Percentiles rank a stretch among this genome's conserved stretches.
phyloP scores from a whole-genome alignment of 495 filamentous ascomycete species.

The Talaromyces ruber region DNA sequence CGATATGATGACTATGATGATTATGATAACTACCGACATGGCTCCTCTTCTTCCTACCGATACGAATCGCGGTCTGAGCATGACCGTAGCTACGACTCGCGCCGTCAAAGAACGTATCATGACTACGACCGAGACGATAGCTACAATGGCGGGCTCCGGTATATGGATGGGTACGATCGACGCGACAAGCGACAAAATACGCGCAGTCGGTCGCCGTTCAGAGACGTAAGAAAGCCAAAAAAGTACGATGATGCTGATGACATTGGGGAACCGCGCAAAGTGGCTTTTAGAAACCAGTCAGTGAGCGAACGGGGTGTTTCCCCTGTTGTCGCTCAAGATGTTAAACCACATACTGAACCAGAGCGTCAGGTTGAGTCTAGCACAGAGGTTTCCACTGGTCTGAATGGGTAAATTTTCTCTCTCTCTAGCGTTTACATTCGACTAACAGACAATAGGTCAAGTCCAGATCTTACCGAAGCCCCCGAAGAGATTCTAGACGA shows the following conservation, averaged over 20 bases:
- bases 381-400: conserved; percentile 9
- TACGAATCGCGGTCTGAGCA: conserved; percentile 29
- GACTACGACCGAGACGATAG: conserved; percentile 57
- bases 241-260: conserved; percentile 26
- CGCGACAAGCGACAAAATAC: conserved; percentile 57
- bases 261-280: conserved; percentile 18
- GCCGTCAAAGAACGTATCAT: conserved; percentile 44
- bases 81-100: conserved; percentile 18
- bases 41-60: conserved; percentile 29
- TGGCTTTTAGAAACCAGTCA: conserved; percentile 48
- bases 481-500: conserved; percentile 55
- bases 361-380: conserved; percentile 44
- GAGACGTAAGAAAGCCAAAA: conserved; percentile 32
- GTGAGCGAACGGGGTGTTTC: conserved; percentile 58
- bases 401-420: conserved; percentile 34
- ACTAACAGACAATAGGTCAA: conserved; percentile 11
- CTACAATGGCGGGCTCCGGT: conserved; percentile 34
- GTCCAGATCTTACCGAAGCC: conserved; percentile 11
- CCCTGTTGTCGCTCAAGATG: conserved; percentile 45
- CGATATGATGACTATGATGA: conserved; percentile 56
- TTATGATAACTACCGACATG: conserved; percentile 45
- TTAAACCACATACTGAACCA: conserved; percentile 59
- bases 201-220: conserved; percentile 51
- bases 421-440: background rate
- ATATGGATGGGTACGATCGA: conserved; percentile 53